These are phyloP conservation scores for Adenanthera pavonina DNA, from an alignment of 306 rosid genomes.

Conservation along the genomic window DNA sequence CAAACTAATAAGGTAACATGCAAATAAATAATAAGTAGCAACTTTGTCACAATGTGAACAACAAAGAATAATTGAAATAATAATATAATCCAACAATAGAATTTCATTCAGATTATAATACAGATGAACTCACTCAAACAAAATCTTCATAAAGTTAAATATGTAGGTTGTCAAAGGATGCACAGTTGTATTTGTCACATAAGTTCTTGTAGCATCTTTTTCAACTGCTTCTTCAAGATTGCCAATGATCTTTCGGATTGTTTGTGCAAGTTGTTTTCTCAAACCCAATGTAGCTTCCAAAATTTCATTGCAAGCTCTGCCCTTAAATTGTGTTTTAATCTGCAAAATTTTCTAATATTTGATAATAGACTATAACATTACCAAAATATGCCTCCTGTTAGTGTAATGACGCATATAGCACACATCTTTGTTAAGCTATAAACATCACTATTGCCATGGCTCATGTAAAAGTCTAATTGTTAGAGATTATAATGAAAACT, in stretches of 20 bases:
- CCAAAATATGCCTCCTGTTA: neutral
- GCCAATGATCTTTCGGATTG: constrained; percentile 70
- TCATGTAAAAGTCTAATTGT: too few relatives aligned
- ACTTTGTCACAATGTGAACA: neutral
- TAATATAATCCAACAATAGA: neutral
- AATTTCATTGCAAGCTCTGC: constrained; percentile 63
- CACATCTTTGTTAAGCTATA: neutral
- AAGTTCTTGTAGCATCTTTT: constrained; percentile 77
- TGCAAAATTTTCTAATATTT: constrained; percentile 36
- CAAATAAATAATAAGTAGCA: neutral
- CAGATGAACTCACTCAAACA: constrained; percentile 48
- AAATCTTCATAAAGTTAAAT: constrained; percentile 75
- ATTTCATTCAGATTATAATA: neutral
- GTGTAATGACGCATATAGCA: neutral
- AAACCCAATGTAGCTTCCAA: constrained; percentile 63
- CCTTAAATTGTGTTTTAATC: constrained; percentile 60
- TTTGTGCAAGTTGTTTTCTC: constrained; percentile 72
- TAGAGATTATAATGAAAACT: neutral
- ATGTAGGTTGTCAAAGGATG: constrained; percentile 83
- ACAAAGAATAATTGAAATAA: neutral
- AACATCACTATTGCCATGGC: neutral
- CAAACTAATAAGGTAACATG: neutral
- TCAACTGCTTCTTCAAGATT: constrained; percentile 81
- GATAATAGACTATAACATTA: neutral
- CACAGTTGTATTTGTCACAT: constrained; percentile 72